phyloP scores from a whole-genome alignment of 2,329 filamentous ascomycete species.

The Sphaerulina musiva region DNA sequence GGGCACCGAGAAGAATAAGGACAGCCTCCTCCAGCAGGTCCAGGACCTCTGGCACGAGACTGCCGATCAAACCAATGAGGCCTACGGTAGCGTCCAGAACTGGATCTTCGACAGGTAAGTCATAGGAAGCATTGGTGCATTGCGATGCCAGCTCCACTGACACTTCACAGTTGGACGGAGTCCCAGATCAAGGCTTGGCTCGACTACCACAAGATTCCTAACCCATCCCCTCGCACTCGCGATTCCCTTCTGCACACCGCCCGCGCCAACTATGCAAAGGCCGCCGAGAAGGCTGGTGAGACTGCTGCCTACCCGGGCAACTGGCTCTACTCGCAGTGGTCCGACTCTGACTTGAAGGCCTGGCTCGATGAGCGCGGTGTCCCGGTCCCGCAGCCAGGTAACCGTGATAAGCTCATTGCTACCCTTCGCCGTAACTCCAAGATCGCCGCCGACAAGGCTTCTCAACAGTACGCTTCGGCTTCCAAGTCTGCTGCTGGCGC shows the following conservation, averaged over 20 bases:
- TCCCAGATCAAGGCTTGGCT: slow-evolving; percentile 90
- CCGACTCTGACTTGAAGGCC: slow-evolving; percentile 85
- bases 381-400: slow-evolving; percentile 74
- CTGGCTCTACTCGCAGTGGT: slow-evolving; percentile 89
- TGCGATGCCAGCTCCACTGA: slow-evolving; percentile 32
- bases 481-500: slow-evolving; percentile 52
- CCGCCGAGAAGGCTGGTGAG: slow-evolving; percentile 70
- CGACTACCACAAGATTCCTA: slow-evolving; percentile 79
- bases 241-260: slow-evolving; percentile 72
- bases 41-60: slow-evolving; percentile 71
- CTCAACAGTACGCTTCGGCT: slow-evolving; percentile 57
- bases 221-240: slow-evolving; percentile 78
- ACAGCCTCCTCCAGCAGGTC: slow-evolving; percentile 62
- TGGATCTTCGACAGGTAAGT: slow-evolving; percentile 82
- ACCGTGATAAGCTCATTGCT: slow-evolving; percentile 81
- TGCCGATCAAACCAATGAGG: slow-evolving; percentile 66
- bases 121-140: not conserved
- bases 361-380: slow-evolving; percentile 88
- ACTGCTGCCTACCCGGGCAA: slow-evolving; percentile 82
- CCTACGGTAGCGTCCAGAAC: slow-evolving; percentile 67
- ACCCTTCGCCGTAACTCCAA: slow-evolving; percentile 85
- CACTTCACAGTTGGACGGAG: slow-evolving; percentile 66
- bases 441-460: slow-evolving; percentile 37
- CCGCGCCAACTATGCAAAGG: slow-evolving; percentile 71
- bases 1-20: slow-evolving; percentile 60